These are phyloP conservation scores for Blastomyces gilchristii DNA, from an alignment of 2,329 filamentous ascomycete genomes.

Conservation along the genomic window DNA sequence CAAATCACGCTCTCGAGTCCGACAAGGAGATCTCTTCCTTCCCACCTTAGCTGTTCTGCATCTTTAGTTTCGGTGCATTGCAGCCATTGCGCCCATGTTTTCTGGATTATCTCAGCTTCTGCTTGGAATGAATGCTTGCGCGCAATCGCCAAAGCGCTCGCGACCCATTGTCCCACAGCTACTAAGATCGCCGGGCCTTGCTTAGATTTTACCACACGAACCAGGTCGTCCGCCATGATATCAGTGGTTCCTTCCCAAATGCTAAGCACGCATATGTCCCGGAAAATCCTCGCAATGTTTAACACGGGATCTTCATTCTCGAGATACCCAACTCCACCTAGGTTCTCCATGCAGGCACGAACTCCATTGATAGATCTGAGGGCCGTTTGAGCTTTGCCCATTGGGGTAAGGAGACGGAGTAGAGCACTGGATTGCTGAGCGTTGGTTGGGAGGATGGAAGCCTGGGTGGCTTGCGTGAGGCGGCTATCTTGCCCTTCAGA, in stretches of 20 bases:
- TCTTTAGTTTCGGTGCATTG: constrained; percentile 10
- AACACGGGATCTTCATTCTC: constrained; percentile 45
- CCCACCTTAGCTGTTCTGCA: constrained; percentile 23
- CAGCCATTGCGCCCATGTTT: constrained; percentile 14
- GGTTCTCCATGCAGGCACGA: constrained; percentile 24
- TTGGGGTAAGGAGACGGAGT: constrained; percentile 26
- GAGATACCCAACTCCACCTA: constrained; percentile 26
- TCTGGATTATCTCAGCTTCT: constrained; percentile 24
- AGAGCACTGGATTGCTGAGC: constrained; percentile 18
- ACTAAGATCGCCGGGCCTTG: constrained; percentile 12
- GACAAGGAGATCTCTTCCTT: constrained; percentile 24
- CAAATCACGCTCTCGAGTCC: constrained; percentile 25
- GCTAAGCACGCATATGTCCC: constrained; percentile 52
- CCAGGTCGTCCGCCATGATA: constrained; percentile 48
- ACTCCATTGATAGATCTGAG: constrained; percentile 19
- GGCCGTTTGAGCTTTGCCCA: constrained; percentile 25
- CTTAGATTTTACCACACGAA: constrained; percentile 33
- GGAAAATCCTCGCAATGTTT: constrained; percentile 55
- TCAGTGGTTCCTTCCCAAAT: constrained; percentile 66
- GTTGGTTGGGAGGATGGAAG: constrained; percentile 18
- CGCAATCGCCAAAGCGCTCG: constrained; percentile 39
- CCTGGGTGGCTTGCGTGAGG: constrained; percentile 10
- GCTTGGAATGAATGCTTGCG: constrained; percentile 38
- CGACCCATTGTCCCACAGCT: constrained; percentile 32
- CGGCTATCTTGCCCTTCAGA: constrained; percentile 22